A percentile compares a stretch with the other conserved stretches of the same genome.
Evolutionary conservation across 768 basidiomycete species (phyloP).

Genomic region (Leccinum subgranulosum): DNA sequence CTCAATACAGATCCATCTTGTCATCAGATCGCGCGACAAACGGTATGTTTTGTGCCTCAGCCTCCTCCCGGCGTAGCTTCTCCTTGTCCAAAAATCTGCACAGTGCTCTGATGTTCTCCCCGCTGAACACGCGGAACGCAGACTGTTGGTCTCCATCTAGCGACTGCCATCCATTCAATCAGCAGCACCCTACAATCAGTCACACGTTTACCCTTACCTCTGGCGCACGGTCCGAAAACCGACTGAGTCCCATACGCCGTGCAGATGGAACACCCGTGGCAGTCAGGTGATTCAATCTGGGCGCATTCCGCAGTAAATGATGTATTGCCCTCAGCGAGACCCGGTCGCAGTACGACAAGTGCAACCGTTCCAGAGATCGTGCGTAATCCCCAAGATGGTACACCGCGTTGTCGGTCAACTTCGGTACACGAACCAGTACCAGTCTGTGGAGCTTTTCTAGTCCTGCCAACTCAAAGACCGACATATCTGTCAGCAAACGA

Average conservation of each 20-base stretch:
- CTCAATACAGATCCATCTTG: constrained; percentile 56
- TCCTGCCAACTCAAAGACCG: constrained; percentile 74
- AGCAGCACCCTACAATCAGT: constrained; percentile 2
- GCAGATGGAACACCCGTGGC: constrained; percentile 79
- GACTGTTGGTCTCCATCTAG: constrained; percentile 63
- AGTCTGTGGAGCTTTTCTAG: constrained; percentile 70
- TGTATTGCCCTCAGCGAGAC: constrained; percentile 76
- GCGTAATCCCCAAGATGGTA: constrained; percentile 75
- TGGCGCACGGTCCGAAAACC: constrained; percentile 76
- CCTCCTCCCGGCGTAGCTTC: constrained; percentile 50
- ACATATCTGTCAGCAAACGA: constrained; percentile 78
- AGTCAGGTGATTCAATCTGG: constrained; percentile 67
- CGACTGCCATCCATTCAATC: constrained; percentile 39
- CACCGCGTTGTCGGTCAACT: constrained; percentile 81
- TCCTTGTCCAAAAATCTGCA: constrained; percentile 73
- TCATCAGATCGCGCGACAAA: constrained; percentile 63
- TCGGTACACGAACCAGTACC: constrained; percentile 75
- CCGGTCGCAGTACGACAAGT: constrained; percentile 83
- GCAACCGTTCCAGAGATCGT: constrained; percentile 68
- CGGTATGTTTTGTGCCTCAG: constrained; percentile 57
- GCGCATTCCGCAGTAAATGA: constrained; percentile 57
- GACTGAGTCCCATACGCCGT: constrained; percentile 61
- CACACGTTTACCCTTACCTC: constrained; percentile 36
- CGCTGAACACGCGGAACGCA: constrained; percentile 79
- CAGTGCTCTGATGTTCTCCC: constrained; percentile 59